Conservation (phyloP, 2,329 filamentous ascomycete genomes). For the Claviceps pusilla region DNA sequence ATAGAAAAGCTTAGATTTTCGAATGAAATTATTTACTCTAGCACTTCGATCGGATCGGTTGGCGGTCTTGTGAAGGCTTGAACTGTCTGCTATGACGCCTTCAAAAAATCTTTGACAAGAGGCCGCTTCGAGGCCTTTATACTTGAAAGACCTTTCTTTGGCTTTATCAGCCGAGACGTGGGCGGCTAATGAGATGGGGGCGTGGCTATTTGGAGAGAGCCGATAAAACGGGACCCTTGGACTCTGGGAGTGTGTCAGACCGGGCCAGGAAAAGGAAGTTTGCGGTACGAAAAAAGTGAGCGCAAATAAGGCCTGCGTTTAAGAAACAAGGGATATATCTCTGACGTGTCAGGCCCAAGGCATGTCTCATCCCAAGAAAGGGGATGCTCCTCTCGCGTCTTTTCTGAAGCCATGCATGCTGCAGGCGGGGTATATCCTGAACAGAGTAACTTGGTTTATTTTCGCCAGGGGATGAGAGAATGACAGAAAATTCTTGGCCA, state of each 20-base stretch:
- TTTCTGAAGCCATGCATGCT: conserved; percentile 4
- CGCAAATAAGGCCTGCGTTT: not conserved
- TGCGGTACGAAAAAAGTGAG: not conserved
- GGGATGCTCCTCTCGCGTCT: conserved; percentile 7
- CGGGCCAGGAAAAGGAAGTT: not conserved
- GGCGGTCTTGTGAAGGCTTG: not conserved
- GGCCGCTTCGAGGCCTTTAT: conserved; percentile 7
- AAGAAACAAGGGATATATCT: conserved; percentile 7
- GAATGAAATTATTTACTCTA: not conserved
- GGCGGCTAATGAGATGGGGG: not conserved
- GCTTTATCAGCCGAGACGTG: not conserved
- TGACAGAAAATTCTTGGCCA: not conserved
- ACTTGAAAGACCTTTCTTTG: not conserved
- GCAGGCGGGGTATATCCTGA: not conserved
- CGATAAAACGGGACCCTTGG: not conserved
- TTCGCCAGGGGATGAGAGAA: not conserved
- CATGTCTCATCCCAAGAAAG: conserved; percentile 14
- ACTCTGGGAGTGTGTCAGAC: not conserved
- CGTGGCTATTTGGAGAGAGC: not conserved
- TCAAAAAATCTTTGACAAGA: not conserved
- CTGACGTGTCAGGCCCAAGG: conserved; percentile 13
- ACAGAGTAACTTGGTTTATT: not conserved
- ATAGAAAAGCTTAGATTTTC: not conserved
- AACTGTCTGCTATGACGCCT: not conserved
- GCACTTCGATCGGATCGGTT: not conserved